Conservation (phyloP, 371 early-diverging fungal genomes). For the Lichtheimia hyalospora region DNA sequence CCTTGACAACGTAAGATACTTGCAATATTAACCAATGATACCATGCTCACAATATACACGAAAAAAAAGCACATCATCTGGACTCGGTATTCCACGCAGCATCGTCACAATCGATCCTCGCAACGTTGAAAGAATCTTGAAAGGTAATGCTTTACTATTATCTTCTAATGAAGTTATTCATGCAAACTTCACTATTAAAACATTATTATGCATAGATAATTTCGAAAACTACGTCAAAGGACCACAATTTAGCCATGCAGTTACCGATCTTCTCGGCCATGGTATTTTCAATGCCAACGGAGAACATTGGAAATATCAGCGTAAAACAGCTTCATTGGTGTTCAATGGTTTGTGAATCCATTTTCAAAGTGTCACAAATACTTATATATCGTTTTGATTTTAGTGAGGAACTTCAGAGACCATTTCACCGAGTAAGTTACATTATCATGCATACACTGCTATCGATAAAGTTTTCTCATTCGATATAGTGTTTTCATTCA, state of each 20-base stretch:
- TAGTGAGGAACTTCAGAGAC: slow-evolving; percentile 48
- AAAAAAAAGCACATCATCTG: slow-evolving; percentile 9
- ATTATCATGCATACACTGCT: background rate
- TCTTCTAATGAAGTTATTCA: background rate
- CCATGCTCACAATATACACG: background rate
- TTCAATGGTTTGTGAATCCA: slow-evolving; percentile 21
- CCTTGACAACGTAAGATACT: slow-evolving; percentile 29
- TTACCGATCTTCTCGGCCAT: slow-evolving; percentile 32
- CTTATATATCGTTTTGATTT: too few species aligned
- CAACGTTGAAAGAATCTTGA: slow-evolving; percentile 39
- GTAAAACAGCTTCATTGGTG: slow-evolving; percentile 45
- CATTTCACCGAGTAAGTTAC: slow-evolving; percentile 37
- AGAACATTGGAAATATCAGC: slow-evolving; percentile 39
- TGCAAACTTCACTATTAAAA: background rate
- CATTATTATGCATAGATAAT: slow-evolving; percentile 20
- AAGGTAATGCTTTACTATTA: slow-evolving; percentile 16
- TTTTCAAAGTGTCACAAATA: too few species aligned
- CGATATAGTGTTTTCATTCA: slow-evolving; percentile 46
- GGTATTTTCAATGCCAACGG: slow-evolving; percentile 52
- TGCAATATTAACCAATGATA: background rate
- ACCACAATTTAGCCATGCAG: slow-evolving; percentile 25
- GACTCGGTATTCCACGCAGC: slow-evolving; percentile 29
- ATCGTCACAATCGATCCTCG: slow-evolving; percentile 40
- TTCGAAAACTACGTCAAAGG: slow-evolving; percentile 50
- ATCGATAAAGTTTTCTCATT: slow-evolving; percentile 3